phyloP scores from a whole-genome alignment of 495 filamentous ascomycete genomes.

The Cercophora sp. region DNA sequence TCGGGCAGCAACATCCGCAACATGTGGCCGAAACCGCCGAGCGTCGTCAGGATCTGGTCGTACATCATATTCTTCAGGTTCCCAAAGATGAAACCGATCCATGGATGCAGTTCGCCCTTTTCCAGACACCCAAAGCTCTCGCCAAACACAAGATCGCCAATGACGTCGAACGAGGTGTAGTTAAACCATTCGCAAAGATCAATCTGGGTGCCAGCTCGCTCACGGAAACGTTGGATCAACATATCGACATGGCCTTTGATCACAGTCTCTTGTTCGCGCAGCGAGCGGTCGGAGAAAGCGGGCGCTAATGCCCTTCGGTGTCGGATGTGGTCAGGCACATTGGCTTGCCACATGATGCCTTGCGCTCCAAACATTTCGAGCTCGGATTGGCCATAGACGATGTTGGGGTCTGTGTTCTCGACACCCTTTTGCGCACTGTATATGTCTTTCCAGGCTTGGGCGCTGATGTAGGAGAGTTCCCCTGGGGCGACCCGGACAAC shows the following conservation, averaged over 20 bases:
- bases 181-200: conserved; percentile 50
- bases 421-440: conserved; percentile 33
- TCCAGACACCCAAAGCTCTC: conserved; percentile 52
- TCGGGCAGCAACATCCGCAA: conserved; percentile 9
- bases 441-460: conserved; percentile 55
- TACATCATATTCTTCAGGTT: conserved; percentile 7
- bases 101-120: conserved; percentile 29
- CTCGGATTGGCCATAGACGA: conserved; percentile 28
- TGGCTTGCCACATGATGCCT: conserved; percentile 4
- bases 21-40: conserved; percentile 20
- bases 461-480: conserved; percentile 52
- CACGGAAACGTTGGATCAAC: conserved; percentile 35
- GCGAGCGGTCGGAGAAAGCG: conserved; percentile 46
- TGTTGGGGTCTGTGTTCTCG: conserved; percentile 12
- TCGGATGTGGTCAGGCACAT: conserved; percentile 31
- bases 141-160: conserved; percentile 56
- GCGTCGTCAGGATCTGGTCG: conserved; percentile 21
- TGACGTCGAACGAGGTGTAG: conserved; percentile 56
- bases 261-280: conserved; percentile 39
- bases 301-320: conserved; percentile 43
- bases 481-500: conserved; percentile 55
- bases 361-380: background rate
- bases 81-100: conserved; percentile 34
- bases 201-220: conserved; percentile 13
- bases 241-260: conserved; percentile 38